phyloP scores from a whole-genome alignment of 345 rosid genomes.

The Psidium friedrichsthalianum region DNA sequence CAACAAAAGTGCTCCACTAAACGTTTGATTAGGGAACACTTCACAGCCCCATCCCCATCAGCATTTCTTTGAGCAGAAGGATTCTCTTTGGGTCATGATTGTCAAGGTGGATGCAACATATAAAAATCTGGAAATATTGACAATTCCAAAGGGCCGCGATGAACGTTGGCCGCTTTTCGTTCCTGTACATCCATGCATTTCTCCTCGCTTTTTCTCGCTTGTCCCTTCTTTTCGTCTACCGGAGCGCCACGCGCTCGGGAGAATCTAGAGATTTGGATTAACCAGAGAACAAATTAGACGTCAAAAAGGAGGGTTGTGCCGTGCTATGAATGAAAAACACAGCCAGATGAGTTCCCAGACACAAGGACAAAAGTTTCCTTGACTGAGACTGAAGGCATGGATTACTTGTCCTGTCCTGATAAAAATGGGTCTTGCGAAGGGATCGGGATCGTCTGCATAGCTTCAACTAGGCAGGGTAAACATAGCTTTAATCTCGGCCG shows the following conservation, averaged over 20 bases:
- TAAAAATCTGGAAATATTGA: background rate
- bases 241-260: background rate
- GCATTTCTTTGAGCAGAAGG: conserved; percentile 4
- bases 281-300: background rate
- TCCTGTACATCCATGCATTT: background rate
- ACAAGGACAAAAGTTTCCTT: background rate
- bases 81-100: conserved; percentile 4
- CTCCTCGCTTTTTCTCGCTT: background rate
- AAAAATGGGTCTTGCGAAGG: background rate
- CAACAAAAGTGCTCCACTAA: background rate
- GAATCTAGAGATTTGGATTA: background rate
- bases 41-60: background rate
- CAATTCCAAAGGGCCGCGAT: background rate
- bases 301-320: background rate
- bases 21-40: background rate
- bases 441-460: too few species aligned
- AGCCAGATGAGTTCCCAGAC: background rate
- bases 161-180: background rate
- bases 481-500: too few species aligned
- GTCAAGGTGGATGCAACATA: background rate
- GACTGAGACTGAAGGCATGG: background rate
- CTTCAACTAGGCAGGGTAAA: too few species aligned
- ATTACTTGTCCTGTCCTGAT: background rate
- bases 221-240: background rate
- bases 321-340: background rate